These are phyloP conservation scores for Fagus sylvatica DNA, from an alignment of 306 rosid species.

Conservation along the genomic window DNA sequence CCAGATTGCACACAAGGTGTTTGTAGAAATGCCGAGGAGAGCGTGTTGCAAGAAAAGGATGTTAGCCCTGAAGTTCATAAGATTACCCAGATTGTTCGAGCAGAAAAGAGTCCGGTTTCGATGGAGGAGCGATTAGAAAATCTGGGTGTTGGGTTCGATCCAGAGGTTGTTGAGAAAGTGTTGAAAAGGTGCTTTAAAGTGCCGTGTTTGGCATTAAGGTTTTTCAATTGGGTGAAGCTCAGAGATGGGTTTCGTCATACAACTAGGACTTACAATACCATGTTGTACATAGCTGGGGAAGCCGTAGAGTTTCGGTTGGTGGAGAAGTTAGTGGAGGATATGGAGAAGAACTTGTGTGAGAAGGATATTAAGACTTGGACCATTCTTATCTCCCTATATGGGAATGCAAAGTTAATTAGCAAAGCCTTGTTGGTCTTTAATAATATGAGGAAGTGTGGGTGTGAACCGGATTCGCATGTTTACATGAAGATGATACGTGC, in stretches of 20 bases:
- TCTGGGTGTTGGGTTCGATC: constrained; percentile 36
- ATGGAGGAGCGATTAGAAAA: constrained; percentile 64
- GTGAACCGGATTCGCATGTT: constrained; percentile 64
- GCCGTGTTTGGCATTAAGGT: constrained; percentile 63
- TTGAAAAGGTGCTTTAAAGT: constrained; percentile 83
- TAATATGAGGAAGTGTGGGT: constrained; percentile 58
- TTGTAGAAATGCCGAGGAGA: constrained; percentile 47
- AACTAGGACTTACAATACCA: constrained; percentile 57
- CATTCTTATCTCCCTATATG: constrained; percentile 66
- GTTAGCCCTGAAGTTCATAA: constrained; percentile 57
- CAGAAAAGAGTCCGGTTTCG: constrained; percentile 32
- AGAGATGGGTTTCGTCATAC: constrained; percentile 56
- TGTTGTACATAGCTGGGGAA: constrained; percentile 77
- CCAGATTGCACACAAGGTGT: constrained; percentile 36
- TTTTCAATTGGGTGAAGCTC: constrained; percentile 68
- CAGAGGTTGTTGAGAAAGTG: constrained; percentile 67
- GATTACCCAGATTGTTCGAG: constrained; percentile 48
- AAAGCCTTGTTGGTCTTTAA: constrained; percentile 58
- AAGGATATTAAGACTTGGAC: constrained; percentile 83
- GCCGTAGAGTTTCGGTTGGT: constrained; percentile 61
- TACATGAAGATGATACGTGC: constrained; percentile 50
- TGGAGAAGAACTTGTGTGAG: constrained; percentile 45
- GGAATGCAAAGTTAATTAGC: constrained; percentile 63
- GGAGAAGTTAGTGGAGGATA: constrained; percentile 70
- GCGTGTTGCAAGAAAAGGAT: constrained; percentile 34